phyloP scores from a whole-genome alignment of 176 grass and related monocot species.

The Ananas comosus region DNA sequence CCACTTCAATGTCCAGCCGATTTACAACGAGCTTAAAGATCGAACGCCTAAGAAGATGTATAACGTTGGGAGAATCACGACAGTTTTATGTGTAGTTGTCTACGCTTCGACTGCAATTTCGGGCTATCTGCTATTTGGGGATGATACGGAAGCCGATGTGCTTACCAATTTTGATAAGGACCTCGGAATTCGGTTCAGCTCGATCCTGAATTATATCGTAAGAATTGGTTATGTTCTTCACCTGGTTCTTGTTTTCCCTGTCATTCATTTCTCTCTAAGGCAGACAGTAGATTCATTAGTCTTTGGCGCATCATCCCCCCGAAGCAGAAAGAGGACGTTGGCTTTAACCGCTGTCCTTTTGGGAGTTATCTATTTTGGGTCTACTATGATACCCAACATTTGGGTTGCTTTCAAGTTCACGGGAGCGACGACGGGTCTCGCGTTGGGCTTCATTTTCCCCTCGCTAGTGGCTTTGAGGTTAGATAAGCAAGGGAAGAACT shows the following conservation, averaged over 20 bases:
- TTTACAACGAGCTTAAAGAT: slow-evolving; percentile 93
- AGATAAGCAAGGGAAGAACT: slow-evolving; percentile 52
- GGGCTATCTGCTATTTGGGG: slow-evolving; percentile 73
- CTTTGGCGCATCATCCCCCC: slow-evolving; percentile 31
- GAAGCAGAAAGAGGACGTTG: slow-evolving; percentile 57
- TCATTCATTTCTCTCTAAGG: slow-evolving; percentile 93
- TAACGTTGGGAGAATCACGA: slow-evolving; percentile 61
- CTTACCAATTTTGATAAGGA: slow-evolving; percentile 97
- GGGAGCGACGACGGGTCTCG: slow-evolving; percentile 71
- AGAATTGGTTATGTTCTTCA: slow-evolving; percentile 91
- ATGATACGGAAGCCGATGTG: slow-evolving; percentile 80
- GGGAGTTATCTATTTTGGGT: slow-evolving; percentile 64
- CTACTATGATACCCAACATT: slow-evolving; percentile 86
- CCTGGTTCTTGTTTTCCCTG: slow-evolving; percentile 84
- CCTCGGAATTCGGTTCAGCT: slow-evolving; percentile 84
- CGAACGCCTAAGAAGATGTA: slow-evolving; percentile 83
- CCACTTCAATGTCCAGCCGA: slow-evolving; percentile 90
- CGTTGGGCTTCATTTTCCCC: slow-evolving; percentile 85
- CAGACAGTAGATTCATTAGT: slow-evolving; percentile 74
- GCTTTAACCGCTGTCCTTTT: slow-evolving; percentile 70
- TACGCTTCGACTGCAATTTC: slow-evolving; percentile 75
- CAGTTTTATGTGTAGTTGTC: slow-evolving; percentile 51
- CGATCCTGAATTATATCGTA: slow-evolving; percentile 78
- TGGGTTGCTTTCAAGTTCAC: slow-evolving; percentile 99
- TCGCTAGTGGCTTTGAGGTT: slow-evolving; percentile 64